These are phyloP conservation scores for Solanum paucissectum DNA, from an alignment of 257 asterid genomes.

Conservation along the genomic window DNA sequence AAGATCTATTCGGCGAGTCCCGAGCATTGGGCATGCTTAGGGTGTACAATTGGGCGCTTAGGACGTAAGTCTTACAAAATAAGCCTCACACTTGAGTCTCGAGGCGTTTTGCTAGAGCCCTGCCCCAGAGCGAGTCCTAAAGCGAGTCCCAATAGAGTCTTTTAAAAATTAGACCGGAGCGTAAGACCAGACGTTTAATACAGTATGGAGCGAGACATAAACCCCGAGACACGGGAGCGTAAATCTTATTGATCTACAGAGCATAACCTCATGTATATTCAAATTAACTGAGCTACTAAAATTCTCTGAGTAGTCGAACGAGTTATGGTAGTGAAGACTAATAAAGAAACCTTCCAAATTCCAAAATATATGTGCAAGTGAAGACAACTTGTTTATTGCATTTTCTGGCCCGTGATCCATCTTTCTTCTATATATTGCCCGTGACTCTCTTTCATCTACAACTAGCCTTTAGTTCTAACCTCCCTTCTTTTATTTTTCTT, in stretches of 20 bases:
- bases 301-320: rapidly evolving
- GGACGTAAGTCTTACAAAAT: background rate
- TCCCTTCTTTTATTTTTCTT: background rate
- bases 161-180: too few relatives aligned
- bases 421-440: background rate
- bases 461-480: background rate
- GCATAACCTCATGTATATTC: background rate
- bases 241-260: too few relatives aligned
- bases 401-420: background rate
- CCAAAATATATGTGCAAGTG: background rate
- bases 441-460: background rate
- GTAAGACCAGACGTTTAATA: background rate
- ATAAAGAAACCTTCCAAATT: background rate
- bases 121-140: too few relatives aligned
- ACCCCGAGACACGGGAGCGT: rapidly evolving
- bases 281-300: background rate
- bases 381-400: background rate
- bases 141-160: too few relatives aligned
- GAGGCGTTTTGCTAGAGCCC: background rate
- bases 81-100: background rate
- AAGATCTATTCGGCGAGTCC: background rate
- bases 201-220: background rate
- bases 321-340: background rate
- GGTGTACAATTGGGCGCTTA: background rate
- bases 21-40: background rate